Conservation (phyloP, 2,329 filamentous ascomycete genomes). For the Pseudophaeomoniella oleicola region DNA sequence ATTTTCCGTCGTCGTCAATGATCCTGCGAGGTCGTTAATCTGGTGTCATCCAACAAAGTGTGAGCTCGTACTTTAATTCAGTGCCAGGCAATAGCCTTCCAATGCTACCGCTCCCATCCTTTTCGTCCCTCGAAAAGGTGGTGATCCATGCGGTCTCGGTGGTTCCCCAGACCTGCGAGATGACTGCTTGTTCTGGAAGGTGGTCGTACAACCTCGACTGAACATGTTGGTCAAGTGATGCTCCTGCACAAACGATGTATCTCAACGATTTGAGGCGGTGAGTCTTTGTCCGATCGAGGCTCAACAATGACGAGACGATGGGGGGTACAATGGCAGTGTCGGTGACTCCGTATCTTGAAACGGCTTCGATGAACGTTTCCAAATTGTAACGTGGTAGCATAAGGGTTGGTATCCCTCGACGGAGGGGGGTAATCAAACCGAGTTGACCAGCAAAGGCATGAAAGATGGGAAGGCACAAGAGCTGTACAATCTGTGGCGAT, state of each 20-base stretch:
- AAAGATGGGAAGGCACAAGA: slow-evolving; percentile 38
- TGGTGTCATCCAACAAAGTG: background rate
- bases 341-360: slow-evolving; percentile 29
- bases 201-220: slow-evolving; percentile 25
- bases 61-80: slow-evolving; percentile 14
- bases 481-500: slow-evolving; percentile 20
- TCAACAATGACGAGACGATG: slow-evolving; percentile 23
- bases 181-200: slow-evolving; percentile 21
- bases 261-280: slow-evolving; percentile 24
- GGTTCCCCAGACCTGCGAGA: slow-evolving; percentile 63
- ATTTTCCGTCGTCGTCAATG: slow-evolving; percentile 17
- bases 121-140: slow-evolving; percentile 29
- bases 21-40: slow-evolving; percentile 16
- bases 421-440: slow-evolving; percentile 30
- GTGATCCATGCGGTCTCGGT: slow-evolving; percentile 47
- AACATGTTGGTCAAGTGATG: slow-evolving; percentile 27
- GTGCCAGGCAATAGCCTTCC: slow-evolving; percentile 54
- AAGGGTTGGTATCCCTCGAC: slow-evolving; percentile 31
- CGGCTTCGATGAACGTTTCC: slow-evolving; percentile 22
- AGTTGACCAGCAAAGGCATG: slow-evolving; percentile 35
- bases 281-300: slow-evolving; percentile 9
- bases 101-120: slow-evolving; percentile 57
- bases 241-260: slow-evolving; percentile 33
- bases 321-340: slow-evolving; percentile 34
- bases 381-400: slow-evolving; percentile 32